Evolutionary conservation across 257 asterid species (phyloP).

Genomic region (Parsonsia alboflavescens): DNA sequence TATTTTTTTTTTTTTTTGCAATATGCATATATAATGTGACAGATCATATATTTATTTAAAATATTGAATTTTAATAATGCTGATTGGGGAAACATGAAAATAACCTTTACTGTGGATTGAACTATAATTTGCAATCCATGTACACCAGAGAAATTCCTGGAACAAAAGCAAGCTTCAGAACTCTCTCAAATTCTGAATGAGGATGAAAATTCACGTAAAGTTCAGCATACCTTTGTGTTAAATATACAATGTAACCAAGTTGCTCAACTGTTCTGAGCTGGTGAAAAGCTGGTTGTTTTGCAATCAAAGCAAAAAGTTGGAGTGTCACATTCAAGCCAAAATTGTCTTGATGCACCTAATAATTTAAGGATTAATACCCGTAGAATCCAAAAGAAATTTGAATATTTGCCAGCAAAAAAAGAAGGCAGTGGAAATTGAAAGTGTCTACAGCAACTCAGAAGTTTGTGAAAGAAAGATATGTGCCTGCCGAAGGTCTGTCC

Average conservation of each 20-base stretch:
- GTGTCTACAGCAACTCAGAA: no score
- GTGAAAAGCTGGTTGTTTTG: slow-evolving; percentile 92
- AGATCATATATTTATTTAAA: no score
- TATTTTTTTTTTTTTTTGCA: no score
- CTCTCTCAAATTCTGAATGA: neutral
- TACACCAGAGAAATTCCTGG: slow-evolving; percentile 79
- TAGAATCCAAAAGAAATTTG: neutral
- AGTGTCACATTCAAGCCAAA: slow-evolving; percentile 65
- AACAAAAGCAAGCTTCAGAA: neutral
- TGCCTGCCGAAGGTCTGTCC: no score
- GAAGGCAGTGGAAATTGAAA: no score
- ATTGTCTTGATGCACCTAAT: slow-evolving; percentile 87
- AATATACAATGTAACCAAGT: slow-evolving; percentile 73
- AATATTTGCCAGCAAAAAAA: neutral
- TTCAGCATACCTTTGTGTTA: neutral
- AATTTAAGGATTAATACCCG: neutral
- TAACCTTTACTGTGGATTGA: slow-evolving; percentile 83
- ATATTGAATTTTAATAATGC: neutral
- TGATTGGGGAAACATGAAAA: neutral
- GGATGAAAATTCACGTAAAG: neutral
- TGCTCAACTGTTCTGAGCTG: slow-evolving; percentile 98
- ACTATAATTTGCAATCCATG: slow-evolving; percentile 87
- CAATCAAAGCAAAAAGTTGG: slow-evolving; percentile 81
- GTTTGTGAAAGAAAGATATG: no score
- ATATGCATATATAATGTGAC: no score